Conservation (phyloP, 78 protist genomes). For the Isochrysis galbana region DNA sequence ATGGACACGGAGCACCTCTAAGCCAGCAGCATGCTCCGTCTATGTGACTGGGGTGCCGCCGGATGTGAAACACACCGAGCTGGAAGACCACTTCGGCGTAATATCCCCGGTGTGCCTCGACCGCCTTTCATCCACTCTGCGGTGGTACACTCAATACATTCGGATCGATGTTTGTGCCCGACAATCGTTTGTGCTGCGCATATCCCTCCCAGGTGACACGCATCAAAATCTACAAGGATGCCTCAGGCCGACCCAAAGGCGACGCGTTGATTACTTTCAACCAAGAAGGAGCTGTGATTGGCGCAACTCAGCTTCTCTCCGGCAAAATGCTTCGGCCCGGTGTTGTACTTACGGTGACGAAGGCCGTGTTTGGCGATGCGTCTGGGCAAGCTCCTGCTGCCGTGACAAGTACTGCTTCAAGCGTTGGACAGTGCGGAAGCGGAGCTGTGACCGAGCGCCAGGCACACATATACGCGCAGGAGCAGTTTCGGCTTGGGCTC, state of each 20-base stretch:
- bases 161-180: too few relatives aligned
- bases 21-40: neutral
- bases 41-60: neutral
- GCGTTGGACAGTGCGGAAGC: too few relatives aligned
- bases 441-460: too few relatives aligned
- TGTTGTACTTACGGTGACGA: neutral
- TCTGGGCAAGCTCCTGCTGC: neutral
- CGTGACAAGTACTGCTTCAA: neutral
- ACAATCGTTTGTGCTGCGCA: too few relatives aligned
- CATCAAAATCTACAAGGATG: neutral
- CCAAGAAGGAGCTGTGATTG: neutral
- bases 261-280: neutral
- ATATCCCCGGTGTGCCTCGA: neutral
- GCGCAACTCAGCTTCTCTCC: neutral
- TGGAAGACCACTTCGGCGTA: neutral
- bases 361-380: neutral
- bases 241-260: neutral
- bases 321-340: neutral
- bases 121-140: too few relatives aligned
- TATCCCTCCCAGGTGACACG: too few relatives aligned
- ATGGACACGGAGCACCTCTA: neutral
- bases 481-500: neutral
- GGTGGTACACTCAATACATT: too few relatives aligned
- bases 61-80: neutral
- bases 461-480: neutral